Conservation (phyloP, 2,329 filamentous ascomycete genomes). For the Clonostachys chloroleuca region DNA sequence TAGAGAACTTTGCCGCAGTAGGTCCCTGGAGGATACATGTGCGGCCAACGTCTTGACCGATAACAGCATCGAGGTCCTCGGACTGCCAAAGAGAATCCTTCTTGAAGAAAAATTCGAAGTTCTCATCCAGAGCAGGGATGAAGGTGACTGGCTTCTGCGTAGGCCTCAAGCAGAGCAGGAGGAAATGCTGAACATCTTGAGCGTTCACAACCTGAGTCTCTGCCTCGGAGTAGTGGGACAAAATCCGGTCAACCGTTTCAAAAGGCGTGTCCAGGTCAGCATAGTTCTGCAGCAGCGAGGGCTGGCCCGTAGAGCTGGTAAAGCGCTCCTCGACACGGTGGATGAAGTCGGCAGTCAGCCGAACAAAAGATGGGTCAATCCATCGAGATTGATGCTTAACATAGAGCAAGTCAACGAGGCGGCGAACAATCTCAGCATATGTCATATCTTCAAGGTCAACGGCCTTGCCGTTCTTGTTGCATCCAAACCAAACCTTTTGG, state of each 20-base stretch:
- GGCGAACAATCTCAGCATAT: slow-evolving; percentile 79
- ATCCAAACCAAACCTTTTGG: slow-evolving; percentile 95
- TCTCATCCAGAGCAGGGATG: slow-evolving; percentile 90
- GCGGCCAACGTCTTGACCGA: slow-evolving; percentile 91
- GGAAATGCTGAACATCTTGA: slow-evolving; percentile 95
- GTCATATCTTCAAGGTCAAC: slow-evolving; percentile 96
- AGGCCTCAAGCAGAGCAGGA: slow-evolving; percentile 85
- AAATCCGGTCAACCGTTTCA: slow-evolving; percentile 69
- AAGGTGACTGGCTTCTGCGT: slow-evolving; percentile 97
- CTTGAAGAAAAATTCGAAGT: slow-evolving; percentile 99
- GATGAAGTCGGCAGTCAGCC: slow-evolving; percentile 90
- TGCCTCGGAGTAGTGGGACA: slow-evolving; percentile 80
- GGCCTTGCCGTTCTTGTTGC: slow-evolving; percentile 73
- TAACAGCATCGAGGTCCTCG: slow-evolving; percentile 92
- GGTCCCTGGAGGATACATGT: slow-evolving; percentile 96
- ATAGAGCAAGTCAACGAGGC: slow-evolving; percentile 87
- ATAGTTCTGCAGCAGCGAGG: slow-evolving; percentile 86
- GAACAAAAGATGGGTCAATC: slow-evolving; percentile 82
- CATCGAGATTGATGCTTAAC: slow-evolving; percentile 86
- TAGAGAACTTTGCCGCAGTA: slow-evolving; percentile 87
- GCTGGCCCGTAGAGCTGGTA: slow-evolving; percentile 63
- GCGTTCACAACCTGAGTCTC: slow-evolving; percentile 93
- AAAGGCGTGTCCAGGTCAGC: slow-evolving; percentile 83
- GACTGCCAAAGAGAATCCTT: slow-evolving; percentile 99
- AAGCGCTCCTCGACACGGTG: slow-evolving; percentile 96